Percentiles rank a stretch among this genome's conserved stretches.
Conservation (phyloP, 169 alveolate genomes). For the Plasmodium falciparum region DNA sequence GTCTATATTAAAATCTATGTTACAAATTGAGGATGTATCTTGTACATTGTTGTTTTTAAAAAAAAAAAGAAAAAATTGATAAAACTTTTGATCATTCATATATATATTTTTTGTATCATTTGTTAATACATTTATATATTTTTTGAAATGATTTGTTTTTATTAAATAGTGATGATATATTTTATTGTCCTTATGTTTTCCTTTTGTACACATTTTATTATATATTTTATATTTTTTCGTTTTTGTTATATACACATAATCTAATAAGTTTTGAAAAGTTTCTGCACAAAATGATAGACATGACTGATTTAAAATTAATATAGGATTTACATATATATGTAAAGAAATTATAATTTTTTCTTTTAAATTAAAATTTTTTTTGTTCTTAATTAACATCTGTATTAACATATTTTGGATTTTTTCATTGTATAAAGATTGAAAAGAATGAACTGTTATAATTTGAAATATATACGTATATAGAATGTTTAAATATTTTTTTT, state of each 20-base stretch:
- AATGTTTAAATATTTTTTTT: constrained; percentile 4
- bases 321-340: constrained; percentile 43
- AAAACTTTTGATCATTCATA: no score
- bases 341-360: constrained; percentile 36
- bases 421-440: constrained; percentile 5
- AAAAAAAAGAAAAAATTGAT: no score
- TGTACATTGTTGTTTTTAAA: no score
- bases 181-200: not conserved
- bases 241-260: not conserved
- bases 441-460: constrained; percentile 18
- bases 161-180: no score
- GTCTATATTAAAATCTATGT: no score
- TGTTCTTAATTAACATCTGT: constrained; percentile 1
- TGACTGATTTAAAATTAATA: constrained; percentile 11
- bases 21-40: no score
- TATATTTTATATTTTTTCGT: no score
- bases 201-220: not conserved
- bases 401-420: constrained; percentile 7
- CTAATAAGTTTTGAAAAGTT: constrained; percentile 3
- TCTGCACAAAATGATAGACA: constrained; percentile 30
- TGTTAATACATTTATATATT: no score
- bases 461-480: not conserved
- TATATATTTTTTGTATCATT: no score
- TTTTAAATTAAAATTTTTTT: not conserved
- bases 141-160: no score